phyloP scores from a whole-genome alignment of 1,139 yeast genomes.

The Blastobotrys ciferrii region DNA sequence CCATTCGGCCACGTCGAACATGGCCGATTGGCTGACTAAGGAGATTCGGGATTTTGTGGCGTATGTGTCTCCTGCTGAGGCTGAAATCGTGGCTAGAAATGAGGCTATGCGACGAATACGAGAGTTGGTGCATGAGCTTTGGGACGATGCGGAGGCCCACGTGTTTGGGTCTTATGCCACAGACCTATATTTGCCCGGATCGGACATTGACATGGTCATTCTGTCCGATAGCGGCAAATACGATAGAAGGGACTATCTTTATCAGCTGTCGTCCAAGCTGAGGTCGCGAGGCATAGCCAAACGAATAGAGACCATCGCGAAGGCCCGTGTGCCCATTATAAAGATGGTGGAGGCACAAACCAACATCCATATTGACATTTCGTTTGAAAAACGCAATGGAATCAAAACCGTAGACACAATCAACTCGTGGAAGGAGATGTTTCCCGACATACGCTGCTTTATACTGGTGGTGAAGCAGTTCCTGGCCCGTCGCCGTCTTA shows the following conservation, averaged over 20 bases:
- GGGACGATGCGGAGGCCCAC: constrained; percentile 81
- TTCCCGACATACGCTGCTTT: constrained; percentile 82
- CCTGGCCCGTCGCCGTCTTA: constrained; percentile 71
- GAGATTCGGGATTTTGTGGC: constrained; percentile 86
- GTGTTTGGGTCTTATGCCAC: constrained; percentile 97
- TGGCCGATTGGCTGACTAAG: constrained; percentile 82
- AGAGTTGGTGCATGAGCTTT: constrained; percentile 53
- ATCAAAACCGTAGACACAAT: constrained; percentile 80
- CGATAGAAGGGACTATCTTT: constrained; percentile 65
- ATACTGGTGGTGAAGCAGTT: constrained; percentile 87
- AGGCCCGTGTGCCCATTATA: constrained; percentile 93
- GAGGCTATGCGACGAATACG: constrained; percentile 62
- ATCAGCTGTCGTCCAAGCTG: constrained; percentile 70
- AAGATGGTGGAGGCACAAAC: constrained; percentile 79
- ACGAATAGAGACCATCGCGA: constrained; percentile 81
- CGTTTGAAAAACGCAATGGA: constrained; percentile 88
- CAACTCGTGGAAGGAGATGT: constrained; percentile 65
- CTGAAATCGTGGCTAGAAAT: constrained; percentile 71
- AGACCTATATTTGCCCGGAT: constrained; percentile 88
- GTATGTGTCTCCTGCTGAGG: constrained; percentile 81
- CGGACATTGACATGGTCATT: constrained; percentile 94
- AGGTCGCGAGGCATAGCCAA: constrained; percentile 63
- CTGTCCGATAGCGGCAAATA: constrained; percentile 63
- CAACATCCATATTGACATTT: constrained; percentile 79
- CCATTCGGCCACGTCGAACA: constrained; percentile 67